These are phyloP conservation scores for Millerozyma acaciae DNA, from an alignment of 805 yeast genomes.

Conservation along the genomic window DNA sequence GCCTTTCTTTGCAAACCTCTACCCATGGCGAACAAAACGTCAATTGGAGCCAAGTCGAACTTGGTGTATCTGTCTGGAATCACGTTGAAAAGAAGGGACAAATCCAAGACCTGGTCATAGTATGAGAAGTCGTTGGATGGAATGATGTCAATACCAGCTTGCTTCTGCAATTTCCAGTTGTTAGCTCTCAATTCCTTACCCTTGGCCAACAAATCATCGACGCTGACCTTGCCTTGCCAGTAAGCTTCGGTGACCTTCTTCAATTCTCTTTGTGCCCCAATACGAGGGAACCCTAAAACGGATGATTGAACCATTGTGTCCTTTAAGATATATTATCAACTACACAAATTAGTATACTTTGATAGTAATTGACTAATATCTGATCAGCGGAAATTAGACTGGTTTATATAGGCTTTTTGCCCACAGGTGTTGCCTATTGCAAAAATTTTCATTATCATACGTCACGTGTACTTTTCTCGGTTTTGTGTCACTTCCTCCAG, in stretches of 20 bases:
- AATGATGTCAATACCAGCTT: conserved; percentile 94
- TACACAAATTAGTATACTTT: neutral
- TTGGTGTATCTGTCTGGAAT: conserved; percentile 96
- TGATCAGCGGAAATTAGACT: too few relatives aligned
- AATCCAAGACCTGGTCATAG: conserved; percentile 96
- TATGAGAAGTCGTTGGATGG: conserved; percentile 97
- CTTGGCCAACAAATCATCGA: conserved; percentile 81
- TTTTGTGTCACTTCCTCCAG: too few relatives aligned
- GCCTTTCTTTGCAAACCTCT: conserved; percentile 99
- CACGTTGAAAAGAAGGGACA: conserved; percentile 88
- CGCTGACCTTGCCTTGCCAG: conserved; percentile 92
- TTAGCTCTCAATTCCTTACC: conserved; percentile 93
- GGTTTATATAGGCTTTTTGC: too few relatives aligned
- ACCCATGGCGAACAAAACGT: conserved; percentile 97
- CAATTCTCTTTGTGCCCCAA: conserved; percentile 98
- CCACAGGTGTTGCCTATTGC: too few relatives aligned
- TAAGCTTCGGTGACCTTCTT: conserved; percentile 98
- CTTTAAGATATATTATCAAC: too few relatives aligned
- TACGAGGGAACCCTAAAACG: conserved; percentile 99
- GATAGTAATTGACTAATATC: neutral
- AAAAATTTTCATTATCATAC: too few relatives aligned
- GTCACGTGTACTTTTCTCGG: too few relatives aligned
- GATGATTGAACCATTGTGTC: conserved; percentile 84
- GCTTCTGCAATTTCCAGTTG: conserved; percentile 98
- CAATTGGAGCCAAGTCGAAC: conserved; percentile 82